Evolutionary conservation across 768 basidiomycete genomes (phyloP).

Genomic region (Cantharellus anzutake): DNA sequence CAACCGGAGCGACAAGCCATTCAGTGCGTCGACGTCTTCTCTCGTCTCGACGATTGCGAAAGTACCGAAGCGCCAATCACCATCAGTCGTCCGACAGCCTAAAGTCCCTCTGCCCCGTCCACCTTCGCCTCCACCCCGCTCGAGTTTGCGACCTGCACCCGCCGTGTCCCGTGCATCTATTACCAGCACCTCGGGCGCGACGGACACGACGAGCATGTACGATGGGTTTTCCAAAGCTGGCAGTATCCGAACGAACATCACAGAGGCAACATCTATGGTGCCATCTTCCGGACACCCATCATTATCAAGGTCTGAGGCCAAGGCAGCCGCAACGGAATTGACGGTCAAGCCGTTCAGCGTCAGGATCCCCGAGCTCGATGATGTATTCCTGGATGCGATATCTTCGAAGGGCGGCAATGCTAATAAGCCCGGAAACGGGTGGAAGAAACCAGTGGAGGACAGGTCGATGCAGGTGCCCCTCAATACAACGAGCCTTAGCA

Average conservation of each 20-base stretch:
- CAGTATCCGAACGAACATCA: slow-evolving; percentile 66
- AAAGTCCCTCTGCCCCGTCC: slow-evolving; percentile 19
- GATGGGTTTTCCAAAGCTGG: slow-evolving; percentile 25
- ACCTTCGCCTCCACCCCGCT: background rate
- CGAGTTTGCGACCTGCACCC: background rate
- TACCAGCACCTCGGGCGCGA: background rate
- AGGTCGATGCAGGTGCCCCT: background rate
- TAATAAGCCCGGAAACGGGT: background rate
- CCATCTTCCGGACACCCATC: slow-evolving; percentile 36
- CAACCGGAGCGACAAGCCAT: background rate
- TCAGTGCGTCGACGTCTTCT: background rate
- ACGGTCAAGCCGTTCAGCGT: background rate
- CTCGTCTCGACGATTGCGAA: background rate
- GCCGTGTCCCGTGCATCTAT: background rate
- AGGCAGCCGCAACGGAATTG: background rate
- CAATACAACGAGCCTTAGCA: too few relatives aligned
- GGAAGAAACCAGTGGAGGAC: background rate
- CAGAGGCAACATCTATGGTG: slow-evolving; percentile 50
- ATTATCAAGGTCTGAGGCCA: slow-evolving; percentile 45
- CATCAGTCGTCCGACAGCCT: background rate
- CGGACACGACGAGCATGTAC: background rate
- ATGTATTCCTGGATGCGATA: background rate
- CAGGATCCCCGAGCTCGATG: background rate
- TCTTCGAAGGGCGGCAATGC: background rate
- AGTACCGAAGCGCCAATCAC: background rate